Conservation (phyloP, 2,329 filamentous ascomycete species). For the Dryadomyces sulphureus region DNA sequence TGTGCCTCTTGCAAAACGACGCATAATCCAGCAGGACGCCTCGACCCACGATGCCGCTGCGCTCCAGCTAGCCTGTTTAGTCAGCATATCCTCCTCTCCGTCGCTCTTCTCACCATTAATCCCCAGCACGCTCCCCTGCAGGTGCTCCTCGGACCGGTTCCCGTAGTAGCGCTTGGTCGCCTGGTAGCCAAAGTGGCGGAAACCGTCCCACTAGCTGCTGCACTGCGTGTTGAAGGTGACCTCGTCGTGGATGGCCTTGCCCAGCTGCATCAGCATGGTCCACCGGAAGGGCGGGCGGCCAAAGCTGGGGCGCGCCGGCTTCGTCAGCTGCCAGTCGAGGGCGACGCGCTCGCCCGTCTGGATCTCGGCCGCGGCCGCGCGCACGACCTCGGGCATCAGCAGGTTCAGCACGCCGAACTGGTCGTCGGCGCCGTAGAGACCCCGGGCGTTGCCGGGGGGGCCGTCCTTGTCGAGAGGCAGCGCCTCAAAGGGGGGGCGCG, state of each 20-base stretch:
- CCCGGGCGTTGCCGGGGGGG: slow-evolving; percentile 22
- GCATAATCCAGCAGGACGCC: slow-evolving; percentile 28
- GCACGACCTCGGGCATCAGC: slow-evolving; percentile 35
- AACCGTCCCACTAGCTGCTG: slow-evolving; percentile 32
- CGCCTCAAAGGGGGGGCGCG: slow-evolving; percentile 7
- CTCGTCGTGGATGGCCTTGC: slow-evolving; percentile 17
- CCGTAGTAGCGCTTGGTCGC: slow-evolving; percentile 25
- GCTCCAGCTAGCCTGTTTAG: slow-evolving; percentile 8
- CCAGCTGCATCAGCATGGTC: not conserved
- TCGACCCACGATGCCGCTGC: slow-evolving; percentile 25
- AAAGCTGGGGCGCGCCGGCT: slow-evolving; percentile 17
- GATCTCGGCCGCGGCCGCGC: slow-evolving; percentile 32
- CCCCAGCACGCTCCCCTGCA: slow-evolving; percentile 23
- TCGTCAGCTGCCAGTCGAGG: slow-evolving; percentile 25
- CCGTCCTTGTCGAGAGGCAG: slow-evolving; percentile 9
- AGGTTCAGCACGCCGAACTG: slow-evolving; percentile 34
- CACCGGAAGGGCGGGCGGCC: slow-evolving; percentile 7
- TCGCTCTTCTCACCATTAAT: slow-evolving; percentile 17
- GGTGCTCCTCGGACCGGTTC: slow-evolving; percentile 21
- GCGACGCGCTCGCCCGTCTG: slow-evolving; percentile 34
- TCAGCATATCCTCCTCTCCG: slow-evolving; percentile 5
- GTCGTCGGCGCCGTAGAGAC: slow-evolving; percentile 27
- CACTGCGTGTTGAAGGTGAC: slow-evolving; percentile 31
- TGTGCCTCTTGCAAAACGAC: slow-evolving; percentile 3
- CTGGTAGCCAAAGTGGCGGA: slow-evolving; percentile 27